phyloP scores from a whole-genome alignment of 2,329 filamentous ascomycete species.

The Calonectria ilicicola region DNA sequence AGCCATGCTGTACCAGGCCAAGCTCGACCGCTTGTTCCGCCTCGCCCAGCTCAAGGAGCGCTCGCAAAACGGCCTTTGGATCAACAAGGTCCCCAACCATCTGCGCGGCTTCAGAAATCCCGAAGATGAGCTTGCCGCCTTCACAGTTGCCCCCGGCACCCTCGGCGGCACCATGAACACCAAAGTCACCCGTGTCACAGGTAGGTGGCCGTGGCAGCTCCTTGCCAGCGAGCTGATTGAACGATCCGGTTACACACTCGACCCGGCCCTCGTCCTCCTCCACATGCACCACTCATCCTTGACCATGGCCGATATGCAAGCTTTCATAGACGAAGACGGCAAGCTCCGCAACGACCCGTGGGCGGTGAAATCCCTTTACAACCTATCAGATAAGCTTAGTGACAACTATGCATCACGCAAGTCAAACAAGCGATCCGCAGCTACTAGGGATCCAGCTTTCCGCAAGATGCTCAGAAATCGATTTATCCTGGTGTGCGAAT shows the following conservation, averaged over 20 bases:
- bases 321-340: conserved; percentile 28
- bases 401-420: not conserved
- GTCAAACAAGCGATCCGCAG: not conserved
- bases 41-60: conserved; percentile 46
- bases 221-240: conserved; percentile 38
- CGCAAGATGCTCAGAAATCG: conserved; percentile 37
- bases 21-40: conserved; percentile 48
- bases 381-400: conserved; percentile 18
- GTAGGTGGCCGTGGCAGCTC: conserved; percentile 41
- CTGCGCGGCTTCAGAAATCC: conserved; percentile 37
- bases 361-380: conserved; percentile 26
- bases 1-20: conserved; percentile 69
- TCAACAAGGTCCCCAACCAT: conserved; percentile 39
- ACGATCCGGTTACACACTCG: conserved; percentile 36
- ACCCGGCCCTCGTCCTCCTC: conserved; percentile 46
- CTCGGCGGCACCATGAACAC: conserved; percentile 25
- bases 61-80: conserved; percentile 47
- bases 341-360: conserved; percentile 25
- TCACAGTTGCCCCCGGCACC: conserved; percentile 46
- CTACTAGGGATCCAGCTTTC: conserved; percentile 28
- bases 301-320: conserved; percentile 36
- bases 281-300: conserved; percentile 45
- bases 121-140: conserved; percentile 40
- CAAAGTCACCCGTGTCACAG: conserved; percentile 33
- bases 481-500: conserved; percentile 50